Evolutionary conservation across 2,329 filamentous ascomycete genomes (phyloP), one percentile per base, ranked within the genome.

Genomic region (Colletotrichum tabaci): DNA sequence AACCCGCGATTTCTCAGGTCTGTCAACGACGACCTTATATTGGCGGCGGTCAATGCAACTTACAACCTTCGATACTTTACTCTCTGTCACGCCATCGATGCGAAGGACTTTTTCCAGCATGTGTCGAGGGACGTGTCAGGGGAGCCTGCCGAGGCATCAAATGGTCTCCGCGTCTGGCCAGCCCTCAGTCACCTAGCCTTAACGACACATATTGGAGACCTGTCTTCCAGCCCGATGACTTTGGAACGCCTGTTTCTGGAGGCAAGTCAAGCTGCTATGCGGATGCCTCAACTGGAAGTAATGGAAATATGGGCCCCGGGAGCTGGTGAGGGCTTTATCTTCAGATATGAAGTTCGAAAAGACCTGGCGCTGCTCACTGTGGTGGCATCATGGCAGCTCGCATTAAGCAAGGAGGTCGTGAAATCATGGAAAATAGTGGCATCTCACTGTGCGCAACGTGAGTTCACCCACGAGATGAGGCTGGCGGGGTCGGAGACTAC

Each of bases 241-340:
- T 46, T 44, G 12, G 53, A 60, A 52, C 1, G 15, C 0, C 21
- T 66, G 46, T 21, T 66, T 50, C 35, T 66, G 15, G 16, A 60
- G 55, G 63, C 44, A 44, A 35, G 55, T 23, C 10, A 18, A 12
- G 55, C 63, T 6, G 44, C 63, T 52, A 1, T 35, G 55, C 46
- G 53, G 35, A 66, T 66, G 53, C 63, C 46, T 21, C 8, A 52
- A 35, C 53, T 66, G 2, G 8, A 1, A 2, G 1, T 21, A 4
- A 58, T 66, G 30, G 63, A 60, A 42, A 66, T 60, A 18, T 66
- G 30, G 63, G 53, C 44, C 21, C 4, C 35, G 18, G 57, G 49
- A 40, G 1, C 40, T 49, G 26, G 26, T 26, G 8, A 55, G 10
- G n/a, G 56, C 1, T 62, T 67, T 0, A 15, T 67, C n/a, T 44